These are phyloP conservation scores for Eucalyptus cladocalyx DNA, from an alignment of 345 rosid species.

Conservation along the genomic window DNA sequence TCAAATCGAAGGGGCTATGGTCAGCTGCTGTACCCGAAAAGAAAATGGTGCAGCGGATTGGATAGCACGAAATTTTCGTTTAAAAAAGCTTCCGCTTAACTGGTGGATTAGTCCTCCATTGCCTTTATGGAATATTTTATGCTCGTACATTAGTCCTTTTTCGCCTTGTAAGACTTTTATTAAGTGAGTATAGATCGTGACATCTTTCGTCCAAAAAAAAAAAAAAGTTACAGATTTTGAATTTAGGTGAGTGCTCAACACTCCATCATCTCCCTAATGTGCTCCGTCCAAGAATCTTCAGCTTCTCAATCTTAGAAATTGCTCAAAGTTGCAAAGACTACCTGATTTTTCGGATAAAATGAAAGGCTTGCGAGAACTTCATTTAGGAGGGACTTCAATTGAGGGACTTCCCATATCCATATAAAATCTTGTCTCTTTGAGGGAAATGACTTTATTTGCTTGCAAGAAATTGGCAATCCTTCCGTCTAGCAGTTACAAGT, in stretches of 20 bases:
- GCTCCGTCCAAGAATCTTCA: neutral
- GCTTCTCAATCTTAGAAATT: neutral
- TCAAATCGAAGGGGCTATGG: no score
- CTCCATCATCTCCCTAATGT: neutral
- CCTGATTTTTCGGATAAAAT: neutral
- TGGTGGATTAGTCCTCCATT: no score
- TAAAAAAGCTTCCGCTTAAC: no score
- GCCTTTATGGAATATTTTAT: no score
- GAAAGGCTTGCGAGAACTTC: accelerated
- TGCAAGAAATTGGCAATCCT: neutral
- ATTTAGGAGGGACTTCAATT: neutral
- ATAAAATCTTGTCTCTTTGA: neutral
- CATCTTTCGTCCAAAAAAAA: no score
- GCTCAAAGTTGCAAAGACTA: neutral
- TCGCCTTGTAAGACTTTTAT: no score
- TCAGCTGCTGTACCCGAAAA: no score
- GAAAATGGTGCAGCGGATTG: no score
- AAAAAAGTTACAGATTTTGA: neutral
- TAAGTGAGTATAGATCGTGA: no score
- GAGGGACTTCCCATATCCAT: neutral
- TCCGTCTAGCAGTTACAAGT: neutral
- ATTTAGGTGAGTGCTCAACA: neutral
- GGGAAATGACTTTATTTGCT: accelerated
- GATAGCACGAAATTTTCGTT: no score
- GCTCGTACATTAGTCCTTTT: no score